Evolutionary conservation across 2,329 filamentous ascomycete species (phyloP).

Genomic region (Colletotrichum musae): DNA sequence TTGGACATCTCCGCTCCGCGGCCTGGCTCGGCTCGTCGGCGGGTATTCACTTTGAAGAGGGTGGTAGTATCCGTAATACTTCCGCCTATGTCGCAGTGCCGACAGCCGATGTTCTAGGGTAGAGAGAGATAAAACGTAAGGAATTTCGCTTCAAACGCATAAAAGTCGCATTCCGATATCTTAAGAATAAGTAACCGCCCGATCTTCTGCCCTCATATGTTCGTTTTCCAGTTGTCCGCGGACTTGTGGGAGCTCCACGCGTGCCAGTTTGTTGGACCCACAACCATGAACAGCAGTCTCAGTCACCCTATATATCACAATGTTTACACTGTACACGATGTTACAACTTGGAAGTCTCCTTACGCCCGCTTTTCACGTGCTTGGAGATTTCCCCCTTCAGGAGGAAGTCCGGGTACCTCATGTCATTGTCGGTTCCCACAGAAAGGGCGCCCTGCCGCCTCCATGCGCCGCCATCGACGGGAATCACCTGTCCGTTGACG

Average conservation of each 20-base stretch:
- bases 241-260: conserved; percentile 11
- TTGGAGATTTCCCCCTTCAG: conserved; percentile 52
- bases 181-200: conserved; percentile 20
- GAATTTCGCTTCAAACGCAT: too few relatives aligned
- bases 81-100: conserved; percentile 5
- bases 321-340: conserved; percentile 41
- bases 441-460: conserved; percentile 62
- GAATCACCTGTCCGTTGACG: conserved; percentile 85
- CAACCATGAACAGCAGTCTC: not conserved
- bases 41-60: not conserved
- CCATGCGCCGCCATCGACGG: conserved; percentile 78
- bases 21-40: conserved; percentile 4
- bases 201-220: conserved; percentile 12
- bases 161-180: conserved; percentile 13
- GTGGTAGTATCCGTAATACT: too few relatives aligned
- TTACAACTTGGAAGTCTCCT: conserved; percentile 55
- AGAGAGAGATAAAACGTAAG: conserved; percentile 15
- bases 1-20: conserved; percentile 21
- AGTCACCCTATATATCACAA: too few relatives aligned
- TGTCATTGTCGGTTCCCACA: conserved; percentile 62
- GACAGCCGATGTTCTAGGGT: conserved; percentile 14
- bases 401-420: conserved; percentile 68
- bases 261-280: not conserved
- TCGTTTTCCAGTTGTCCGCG: conserved; percentile 12
- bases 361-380: conserved; percentile 52